phyloP scores from a whole-genome alignment of 2,329 filamentous ascomycete genomes.

The Chrysoporthe puriensis region DNA sequence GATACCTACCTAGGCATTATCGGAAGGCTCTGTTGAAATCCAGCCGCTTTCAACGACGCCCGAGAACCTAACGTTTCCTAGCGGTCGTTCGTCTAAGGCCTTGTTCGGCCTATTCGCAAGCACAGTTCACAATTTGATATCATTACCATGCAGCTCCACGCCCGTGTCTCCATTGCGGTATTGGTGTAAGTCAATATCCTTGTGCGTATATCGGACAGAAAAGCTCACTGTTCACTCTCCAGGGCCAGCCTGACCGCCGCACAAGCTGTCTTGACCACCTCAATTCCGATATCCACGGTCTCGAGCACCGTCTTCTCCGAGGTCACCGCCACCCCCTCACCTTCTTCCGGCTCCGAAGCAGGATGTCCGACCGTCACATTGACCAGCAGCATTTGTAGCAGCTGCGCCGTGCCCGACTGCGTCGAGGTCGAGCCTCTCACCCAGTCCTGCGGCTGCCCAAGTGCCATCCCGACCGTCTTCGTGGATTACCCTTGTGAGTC shows the following conservation, averaged over 20 bases:
- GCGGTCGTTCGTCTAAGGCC: not conserved
- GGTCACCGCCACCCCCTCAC: slow-evolving; percentile 6
- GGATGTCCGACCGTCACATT: slow-evolving; percentile 31
- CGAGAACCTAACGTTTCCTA: too few relatives aligned
- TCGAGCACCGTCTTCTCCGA: slow-evolving; percentile 4
- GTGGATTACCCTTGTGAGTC: slow-evolving; percentile 28
- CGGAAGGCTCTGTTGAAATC: too few relatives aligned
- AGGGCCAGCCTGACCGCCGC: not conserved
- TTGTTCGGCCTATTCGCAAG: not conserved
- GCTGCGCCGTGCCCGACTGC: slow-evolving; percentile 29
- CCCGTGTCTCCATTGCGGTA: not conserved
- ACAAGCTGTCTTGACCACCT: not conserved
- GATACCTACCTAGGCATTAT: too few relatives aligned
- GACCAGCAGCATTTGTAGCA: slow-evolving; percentile 29
- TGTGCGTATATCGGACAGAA: too few relatives aligned
- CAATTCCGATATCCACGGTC: not conserved
- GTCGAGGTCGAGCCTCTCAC: slow-evolving; percentile 29
- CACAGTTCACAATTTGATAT: not conserved
- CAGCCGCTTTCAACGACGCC: too few relatives aligned
- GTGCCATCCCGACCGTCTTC: slow-evolving; percentile 25
- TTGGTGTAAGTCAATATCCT: not conserved
- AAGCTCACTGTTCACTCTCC: not conserved
- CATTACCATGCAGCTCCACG: not conserved
- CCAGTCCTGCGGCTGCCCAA: slow-evolving; percentile 30
- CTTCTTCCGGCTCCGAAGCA: not conserved